phyloP scores from a whole-genome alignment of 495 filamentous ascomycete genomes.

The Penicillium fimorum region DNA sequence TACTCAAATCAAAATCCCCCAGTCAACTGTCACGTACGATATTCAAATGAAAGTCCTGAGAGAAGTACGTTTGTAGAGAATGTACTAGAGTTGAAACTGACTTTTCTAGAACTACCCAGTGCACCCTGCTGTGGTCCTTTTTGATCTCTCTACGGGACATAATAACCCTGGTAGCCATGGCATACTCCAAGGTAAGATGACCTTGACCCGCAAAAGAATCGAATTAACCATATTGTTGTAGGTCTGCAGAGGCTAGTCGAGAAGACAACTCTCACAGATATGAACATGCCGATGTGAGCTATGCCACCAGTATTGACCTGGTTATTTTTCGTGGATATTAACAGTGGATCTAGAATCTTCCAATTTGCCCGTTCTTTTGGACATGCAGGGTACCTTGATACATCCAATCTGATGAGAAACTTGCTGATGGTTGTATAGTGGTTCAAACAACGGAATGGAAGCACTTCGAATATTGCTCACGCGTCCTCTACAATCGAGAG shows the following conservation, averaged over 20 bases:
- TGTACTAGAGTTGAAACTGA: conserved; percentile 62
- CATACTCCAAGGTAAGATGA: not conserved
- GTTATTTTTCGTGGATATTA: not conserved
- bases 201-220: not conserved
- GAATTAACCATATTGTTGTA: not conserved
- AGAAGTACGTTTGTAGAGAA: conserved; percentile 40
- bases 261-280: not conserved
- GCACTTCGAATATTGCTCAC: conserved; percentile 57
- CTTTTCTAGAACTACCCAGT: conserved; percentile 36
- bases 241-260: not conserved
- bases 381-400: not conserved
- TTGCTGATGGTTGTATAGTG: conserved; percentile 1
- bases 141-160: not conserved
- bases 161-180: not conserved
- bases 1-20: conserved; percentile 9
- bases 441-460: conserved; percentile 25
- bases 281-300: conserved; percentile 1
- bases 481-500: conserved; percentile 35
- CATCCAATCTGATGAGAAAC: too few species aligned
- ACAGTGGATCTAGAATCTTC: not conserved
- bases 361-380: not conserved
- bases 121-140: not conserved
- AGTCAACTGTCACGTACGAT: conserved; percentile 7
- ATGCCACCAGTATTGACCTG: not conserved
- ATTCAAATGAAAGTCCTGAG: conserved; percentile 16